These are phyloP conservation scores for Cymbopogon flexuosus DNA, from an alignment of 202 grass and related monocot genomes.

Conservation along the genomic window DNA sequence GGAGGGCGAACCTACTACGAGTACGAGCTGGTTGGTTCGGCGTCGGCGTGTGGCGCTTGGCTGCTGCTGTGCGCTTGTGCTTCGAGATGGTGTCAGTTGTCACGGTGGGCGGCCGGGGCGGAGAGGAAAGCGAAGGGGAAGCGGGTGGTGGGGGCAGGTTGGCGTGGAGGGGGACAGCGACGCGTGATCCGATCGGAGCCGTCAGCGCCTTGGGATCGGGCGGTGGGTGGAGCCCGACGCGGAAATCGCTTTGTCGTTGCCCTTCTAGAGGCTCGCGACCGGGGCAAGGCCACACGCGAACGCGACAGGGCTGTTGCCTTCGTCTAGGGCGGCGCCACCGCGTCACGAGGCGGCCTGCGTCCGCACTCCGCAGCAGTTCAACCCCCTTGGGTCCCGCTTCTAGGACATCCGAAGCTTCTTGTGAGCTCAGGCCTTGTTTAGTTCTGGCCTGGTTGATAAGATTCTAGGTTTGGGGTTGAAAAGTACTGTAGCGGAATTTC, in stretches of 20 bases:
- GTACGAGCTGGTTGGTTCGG: too few species aligned
- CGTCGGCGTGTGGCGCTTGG: constrained; percentile 41
- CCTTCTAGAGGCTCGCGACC: not conserved
- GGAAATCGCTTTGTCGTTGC: not conserved
- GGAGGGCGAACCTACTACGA: too few species aligned
- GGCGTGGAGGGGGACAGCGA: constrained; percentile 32
- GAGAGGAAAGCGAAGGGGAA: constrained; percentile 18
- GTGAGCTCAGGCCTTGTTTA: not conserved
- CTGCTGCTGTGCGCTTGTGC: not conserved
- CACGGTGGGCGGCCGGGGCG: not conserved
- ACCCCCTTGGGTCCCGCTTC: not conserved
- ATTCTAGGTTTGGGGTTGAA: too few species aligned
- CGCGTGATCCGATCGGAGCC: constrained; percentile 9
- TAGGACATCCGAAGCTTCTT: not conserved
- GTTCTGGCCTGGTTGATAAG: too few species aligned
- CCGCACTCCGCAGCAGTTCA: not conserved
- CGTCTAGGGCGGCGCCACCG: not conserved
- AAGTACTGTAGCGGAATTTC: too few species aligned
- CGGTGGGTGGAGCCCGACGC: not conserved
- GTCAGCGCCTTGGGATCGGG: constrained; percentile 22
- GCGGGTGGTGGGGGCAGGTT: constrained; percentile 23
- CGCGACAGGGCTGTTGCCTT: not conserved
- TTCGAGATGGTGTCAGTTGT: not conserved
- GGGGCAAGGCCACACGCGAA: not conserved
- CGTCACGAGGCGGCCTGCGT: not conserved